Conservation (phyloP, 805 yeast genomes). For the Candida yuanshanica region DNA sequence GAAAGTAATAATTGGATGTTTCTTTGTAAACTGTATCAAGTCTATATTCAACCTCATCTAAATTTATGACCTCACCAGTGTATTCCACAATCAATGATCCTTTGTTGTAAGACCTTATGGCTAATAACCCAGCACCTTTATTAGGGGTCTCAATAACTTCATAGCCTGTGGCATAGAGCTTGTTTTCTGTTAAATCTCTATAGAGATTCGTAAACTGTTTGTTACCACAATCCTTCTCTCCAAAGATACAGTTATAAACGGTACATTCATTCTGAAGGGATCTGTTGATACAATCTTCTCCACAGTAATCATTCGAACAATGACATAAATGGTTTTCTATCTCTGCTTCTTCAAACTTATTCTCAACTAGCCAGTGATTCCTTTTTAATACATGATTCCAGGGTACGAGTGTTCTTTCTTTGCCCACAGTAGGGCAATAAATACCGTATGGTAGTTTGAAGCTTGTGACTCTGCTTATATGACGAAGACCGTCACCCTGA, state of each 20-base stretch:
- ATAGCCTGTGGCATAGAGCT: conserved; percentile 22
- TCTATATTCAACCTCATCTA: conserved; percentile 32
- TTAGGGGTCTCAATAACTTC: conserved; percentile 32
- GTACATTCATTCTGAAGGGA: conserved; percentile 31
- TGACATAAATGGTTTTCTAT: conserved; percentile 12
- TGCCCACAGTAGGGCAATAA: conserved; percentile 26
- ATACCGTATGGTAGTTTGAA: conserved; percentile 30
- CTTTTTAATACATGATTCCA: conserved; percentile 25
- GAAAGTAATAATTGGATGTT: conserved; percentile 33
- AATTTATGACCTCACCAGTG: conserved; percentile 43
- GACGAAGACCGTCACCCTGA: conserved; percentile 14
- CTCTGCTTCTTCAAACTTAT: neutral
- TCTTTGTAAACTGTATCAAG: conserved; percentile 29
- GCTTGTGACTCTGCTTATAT: conserved; percentile 8
- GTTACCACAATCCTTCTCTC: conserved; percentile 31
- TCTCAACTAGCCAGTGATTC: conserved; percentile 13
- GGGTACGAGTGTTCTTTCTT: conserved; percentile 18
- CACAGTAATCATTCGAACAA: conserved; percentile 25
- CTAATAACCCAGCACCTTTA: conserved; percentile 39
- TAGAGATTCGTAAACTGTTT: conserved; percentile 27
- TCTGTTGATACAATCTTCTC: conserved; percentile 28
- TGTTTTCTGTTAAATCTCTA: conserved; percentile 9
- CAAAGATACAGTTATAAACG: conserved; percentile 26
- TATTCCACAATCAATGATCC: conserved; percentile 41
- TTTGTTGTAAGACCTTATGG: conserved; percentile 31